Base-by-base conservation (phyloP, 2,329 filamentous ascomycete genomes). In the Didymellaceae sp. region DNA sequence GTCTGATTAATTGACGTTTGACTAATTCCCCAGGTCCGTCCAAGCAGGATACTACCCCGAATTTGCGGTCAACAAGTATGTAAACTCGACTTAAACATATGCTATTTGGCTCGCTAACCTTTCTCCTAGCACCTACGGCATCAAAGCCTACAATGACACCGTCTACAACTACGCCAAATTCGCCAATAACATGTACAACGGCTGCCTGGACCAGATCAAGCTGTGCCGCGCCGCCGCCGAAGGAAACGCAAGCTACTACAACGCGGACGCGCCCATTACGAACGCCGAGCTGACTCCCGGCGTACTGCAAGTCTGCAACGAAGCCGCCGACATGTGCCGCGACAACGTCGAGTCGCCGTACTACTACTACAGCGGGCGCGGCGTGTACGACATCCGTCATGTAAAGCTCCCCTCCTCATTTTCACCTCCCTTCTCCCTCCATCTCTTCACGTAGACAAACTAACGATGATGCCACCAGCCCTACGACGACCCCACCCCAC, bases 121-220 rank as follows among this genome's bases (percentile, higher is more conserved):
- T 9, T 18, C 2, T 26, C 25, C n/a, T n/a, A 50, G 40, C 40
- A 81, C 80, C 8, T 85, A 84, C 50, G 80, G 79, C 30, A 82
- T 83, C 60, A 76, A 76, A 54, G 68, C 74, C 0, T 74, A 83
- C 59, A 85, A 85, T 55, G 79, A 85, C 17, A 83, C 81, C 2
- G 78, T 84, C 4, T 84, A 85, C 66, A 77, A 79, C 47, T 84
- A 82, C 59, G 81, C 81, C 70, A 82, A 80, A 51, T 82, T 83
- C 34, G 80, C 80, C n/a, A 75, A 77, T 45, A 70, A 70, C 50
- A 74, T 81, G 74, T 56, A 70, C 41, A 57, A 54, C 45, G 81
- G 81, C 17, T 83, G 81, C 55, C 73, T 79, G 31, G 74, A 66
- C 13, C 67, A 74, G 48, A 80, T 88, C 46, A 65, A 72, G 2